Conservation (phyloP, 306 rosid species). For the Betula pendula region DNA sequence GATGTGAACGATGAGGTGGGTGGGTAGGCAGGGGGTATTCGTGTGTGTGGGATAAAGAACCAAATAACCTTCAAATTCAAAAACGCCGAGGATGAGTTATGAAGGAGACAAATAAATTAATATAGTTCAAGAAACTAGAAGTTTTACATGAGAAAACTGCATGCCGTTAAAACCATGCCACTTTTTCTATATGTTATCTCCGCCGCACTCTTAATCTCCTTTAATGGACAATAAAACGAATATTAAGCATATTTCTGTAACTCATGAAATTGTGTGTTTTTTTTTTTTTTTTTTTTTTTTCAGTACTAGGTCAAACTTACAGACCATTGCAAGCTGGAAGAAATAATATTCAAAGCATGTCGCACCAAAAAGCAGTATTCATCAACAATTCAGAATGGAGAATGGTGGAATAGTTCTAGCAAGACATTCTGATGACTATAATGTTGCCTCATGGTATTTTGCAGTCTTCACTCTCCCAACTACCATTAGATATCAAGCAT, state of each 20-base stretch:
- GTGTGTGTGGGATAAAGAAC: too few species aligned
- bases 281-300: neutral
- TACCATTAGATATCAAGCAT: slow-evolving; percentile 36
- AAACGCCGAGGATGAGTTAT: neutral
- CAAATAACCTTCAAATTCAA: neutral
- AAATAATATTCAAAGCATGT: slow-evolving; percentile 24
- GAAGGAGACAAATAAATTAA: neutral
- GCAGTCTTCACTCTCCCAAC: slow-evolving; percentile 23
- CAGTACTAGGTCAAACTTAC: slow-evolving; percentile 38
- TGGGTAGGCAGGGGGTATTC: too few species aligned
- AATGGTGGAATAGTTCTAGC: slow-evolving; percentile 55
- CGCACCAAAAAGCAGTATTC: slow-evolving; percentile 33
- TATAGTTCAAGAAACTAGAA: neutral
- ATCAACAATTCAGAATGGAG: slow-evolving; percentile 52
- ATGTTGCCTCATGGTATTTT: slow-evolving; percentile 30
- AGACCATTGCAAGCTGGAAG: slow-evolving; percentile 22
- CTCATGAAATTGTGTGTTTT: neutral
- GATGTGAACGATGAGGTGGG: too few species aligned
- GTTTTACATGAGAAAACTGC: too few species aligned
- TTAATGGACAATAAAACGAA: too few species aligned
- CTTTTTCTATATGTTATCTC: too few species aligned
- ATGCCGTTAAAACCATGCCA: too few species aligned
- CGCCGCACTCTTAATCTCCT: too few species aligned
- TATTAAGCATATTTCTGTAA: too few species aligned
- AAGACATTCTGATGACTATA: slow-evolving; percentile 25